These are phyloP conservation scores for Gracilaria gracilis DNA, from an alignment of 23 red algal species.

Conservation along the genomic window DNA sequence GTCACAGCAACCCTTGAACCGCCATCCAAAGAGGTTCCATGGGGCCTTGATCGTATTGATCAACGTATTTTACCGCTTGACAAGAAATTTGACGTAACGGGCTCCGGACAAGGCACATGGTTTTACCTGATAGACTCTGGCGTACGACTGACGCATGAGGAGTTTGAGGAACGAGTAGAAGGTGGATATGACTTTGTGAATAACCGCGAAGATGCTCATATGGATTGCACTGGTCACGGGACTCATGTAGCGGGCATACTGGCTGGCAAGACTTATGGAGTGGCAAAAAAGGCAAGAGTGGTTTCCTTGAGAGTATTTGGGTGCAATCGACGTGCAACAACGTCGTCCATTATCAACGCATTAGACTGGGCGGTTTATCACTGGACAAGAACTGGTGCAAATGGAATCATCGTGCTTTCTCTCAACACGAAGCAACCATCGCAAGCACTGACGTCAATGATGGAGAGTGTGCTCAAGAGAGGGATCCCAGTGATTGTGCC, in stretches of 20 bases:
- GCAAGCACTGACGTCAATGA: conserved; percentile 25
- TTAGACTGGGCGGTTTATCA: conserved; percentile 54
- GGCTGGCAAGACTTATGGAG: conserved; percentile 64
- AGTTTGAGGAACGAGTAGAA: conserved; percentile 72
- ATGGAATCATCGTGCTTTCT: conserved; percentile 30
- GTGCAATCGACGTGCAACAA: conserved; percentile 51
- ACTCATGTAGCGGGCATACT: conserved; percentile 74
- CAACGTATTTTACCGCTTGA: conserved; percentile 68
- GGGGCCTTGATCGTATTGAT: conserved; percentile 84
- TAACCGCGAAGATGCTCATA: conserved; percentile 7
- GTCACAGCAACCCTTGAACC: conserved; percentile 11
- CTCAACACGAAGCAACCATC: conserved; percentile 29
- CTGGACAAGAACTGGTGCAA: conserved; percentile 7
- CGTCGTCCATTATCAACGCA: conserved; percentile 40
- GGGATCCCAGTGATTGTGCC: conserved; percentile 56
- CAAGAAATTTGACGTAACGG: conserved; percentile 42
- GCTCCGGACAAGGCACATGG: conserved; percentile 49
- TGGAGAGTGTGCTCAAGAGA: conserved; percentile 10
- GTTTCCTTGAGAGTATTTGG: conserved; percentile 62
- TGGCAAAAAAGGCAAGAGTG: conserved; percentile 56
- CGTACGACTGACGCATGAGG: conserved; percentile 49
- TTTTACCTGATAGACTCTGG: conserved; percentile 86
- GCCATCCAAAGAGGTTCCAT: conserved; percentile 48
- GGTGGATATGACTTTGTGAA: conserved; percentile 72
- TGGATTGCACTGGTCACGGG: conserved; percentile 88